Conservation (phyloP, 495 filamentous ascomycete genomes). For the Talaromyces trachyspermus region DNA sequence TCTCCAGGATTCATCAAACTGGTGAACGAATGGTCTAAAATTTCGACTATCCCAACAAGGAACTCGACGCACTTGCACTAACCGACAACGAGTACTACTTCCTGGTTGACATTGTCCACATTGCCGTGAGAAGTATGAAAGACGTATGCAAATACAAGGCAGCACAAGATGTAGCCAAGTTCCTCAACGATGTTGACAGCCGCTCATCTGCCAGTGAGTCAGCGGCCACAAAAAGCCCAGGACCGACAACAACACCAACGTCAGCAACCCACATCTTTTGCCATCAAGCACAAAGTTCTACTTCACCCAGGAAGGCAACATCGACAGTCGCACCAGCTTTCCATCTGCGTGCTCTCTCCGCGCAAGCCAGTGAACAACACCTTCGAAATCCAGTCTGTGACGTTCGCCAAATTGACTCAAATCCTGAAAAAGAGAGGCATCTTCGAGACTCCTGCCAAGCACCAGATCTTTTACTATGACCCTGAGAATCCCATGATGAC, state of each 20-base stretch:
- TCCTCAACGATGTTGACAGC: too few relatives aligned
- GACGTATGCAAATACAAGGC: too few relatives aligned
- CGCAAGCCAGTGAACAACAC: background rate
- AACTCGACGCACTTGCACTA: too few relatives aligned
- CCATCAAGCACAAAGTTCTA: background rate
- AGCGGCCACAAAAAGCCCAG: too few relatives aligned
- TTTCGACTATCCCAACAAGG: too few relatives aligned
- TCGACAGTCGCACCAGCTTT: background rate
- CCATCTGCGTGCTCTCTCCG: background rate
- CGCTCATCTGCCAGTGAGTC: too few relatives aligned
- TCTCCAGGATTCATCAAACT: too few relatives aligned
- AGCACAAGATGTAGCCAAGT: too few relatives aligned
- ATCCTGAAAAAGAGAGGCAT: background rate
- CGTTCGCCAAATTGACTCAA: background rate
- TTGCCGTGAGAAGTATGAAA: too few relatives aligned
- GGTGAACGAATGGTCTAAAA: too few relatives aligned
- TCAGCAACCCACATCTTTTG: background rate
- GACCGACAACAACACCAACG: background rate
- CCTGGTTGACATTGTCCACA: too few relatives aligned
- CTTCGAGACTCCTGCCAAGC: slow-evolving; percentile 2
- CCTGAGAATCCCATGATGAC: background rate
- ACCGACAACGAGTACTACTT: too few relatives aligned
- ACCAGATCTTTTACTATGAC: background rate
- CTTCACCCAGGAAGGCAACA: background rate
- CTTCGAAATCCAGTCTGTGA: background rate